phyloP scores from a whole-genome alignment of 805 yeast species.

The Ogataea pignaliae region DNA sequence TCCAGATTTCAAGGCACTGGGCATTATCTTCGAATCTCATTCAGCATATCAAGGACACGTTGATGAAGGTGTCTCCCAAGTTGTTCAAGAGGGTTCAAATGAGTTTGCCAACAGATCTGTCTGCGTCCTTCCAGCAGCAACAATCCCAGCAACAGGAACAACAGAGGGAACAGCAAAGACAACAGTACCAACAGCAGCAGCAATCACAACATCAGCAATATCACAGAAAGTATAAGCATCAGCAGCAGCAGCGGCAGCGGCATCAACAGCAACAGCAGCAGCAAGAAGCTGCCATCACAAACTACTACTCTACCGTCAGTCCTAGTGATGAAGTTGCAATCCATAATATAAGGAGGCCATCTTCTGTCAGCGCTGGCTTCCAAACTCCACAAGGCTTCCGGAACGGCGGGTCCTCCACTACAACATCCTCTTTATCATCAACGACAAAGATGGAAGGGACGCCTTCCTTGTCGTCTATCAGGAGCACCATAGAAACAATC shows the following conservation, averaged over 20 bases:
- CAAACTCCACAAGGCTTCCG: too few species aligned
- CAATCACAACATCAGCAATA: neutral
- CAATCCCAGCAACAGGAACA: neutral
- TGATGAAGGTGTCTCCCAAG: slow-evolving; percentile 38
- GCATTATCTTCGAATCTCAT: slow-evolving; percentile 43
- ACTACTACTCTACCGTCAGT: neutral
- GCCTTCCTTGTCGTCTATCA: too few species aligned
- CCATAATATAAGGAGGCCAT: too few species aligned
- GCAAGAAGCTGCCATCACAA: neutral
- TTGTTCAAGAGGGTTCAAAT: slow-evolving; percentile 35
- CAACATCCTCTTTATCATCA: too few species aligned
- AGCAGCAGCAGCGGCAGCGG: neutral
- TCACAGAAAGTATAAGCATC: neutral
- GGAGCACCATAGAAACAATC: too few species aligned
- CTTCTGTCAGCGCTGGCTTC: too few species aligned
- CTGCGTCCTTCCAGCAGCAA: neutral
- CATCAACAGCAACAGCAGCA: neutral
- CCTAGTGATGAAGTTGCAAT: too few species aligned
- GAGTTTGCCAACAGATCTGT: slow-evolving; percentile 19
- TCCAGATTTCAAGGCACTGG: slow-evolving; percentile 49
- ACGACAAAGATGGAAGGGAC: too few species aligned
- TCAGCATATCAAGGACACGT: slow-evolving; percentile 42
- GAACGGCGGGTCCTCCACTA: too few species aligned
- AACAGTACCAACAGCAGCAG: neutral
- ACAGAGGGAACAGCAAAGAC: neutral